Conservation (phyloP, 1,284 basidiomycete genomes). For the Flammula alnicola region DNA sequence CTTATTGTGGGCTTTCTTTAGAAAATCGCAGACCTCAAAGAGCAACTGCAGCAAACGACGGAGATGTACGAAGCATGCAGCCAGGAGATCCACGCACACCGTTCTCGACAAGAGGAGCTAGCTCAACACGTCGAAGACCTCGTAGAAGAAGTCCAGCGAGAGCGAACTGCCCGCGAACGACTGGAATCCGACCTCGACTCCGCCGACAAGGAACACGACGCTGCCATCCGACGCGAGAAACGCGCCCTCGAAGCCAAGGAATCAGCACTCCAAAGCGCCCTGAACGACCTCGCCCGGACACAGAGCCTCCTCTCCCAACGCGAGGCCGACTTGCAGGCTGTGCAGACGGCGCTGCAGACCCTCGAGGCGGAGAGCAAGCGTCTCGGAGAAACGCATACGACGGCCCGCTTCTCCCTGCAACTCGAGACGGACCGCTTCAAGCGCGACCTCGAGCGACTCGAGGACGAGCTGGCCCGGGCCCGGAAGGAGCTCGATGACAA, state of each 20-base stretch:
- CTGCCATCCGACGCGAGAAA: slow-evolving; percentile 58
- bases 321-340: slow-evolving; percentile 72
- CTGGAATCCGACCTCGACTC: slow-evolving; percentile 57
- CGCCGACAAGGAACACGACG: slow-evolving; percentile 63
- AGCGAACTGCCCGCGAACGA: slow-evolving; percentile 61
- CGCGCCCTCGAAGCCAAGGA: slow-evolving; percentile 71
- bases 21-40: slow-evolving; percentile 69
- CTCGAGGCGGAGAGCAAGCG: slow-evolving; percentile 73
- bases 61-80: slow-evolving; percentile 64
- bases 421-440: slow-evolving; percentile 90
- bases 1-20: slow-evolving; percentile 28
- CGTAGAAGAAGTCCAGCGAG: slow-evolving; percentile 63
- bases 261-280: slow-evolving; percentile 61
- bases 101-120: slow-evolving; percentile 74
- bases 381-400: slow-evolving; percentile 80
- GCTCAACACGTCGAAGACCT: slow-evolving; percentile 78
- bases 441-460: slow-evolving; percentile 81
- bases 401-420: slow-evolving; percentile 86
- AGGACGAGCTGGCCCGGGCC: slow-evolving; percentile 79
- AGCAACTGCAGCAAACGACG: slow-evolving; percentile 64
- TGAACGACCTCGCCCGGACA: slow-evolving; percentile 63
- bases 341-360: slow-evolving; percentile 74
- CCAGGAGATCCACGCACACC: slow-evolving; percentile 64
- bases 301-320: slow-evolving; percentile 68
- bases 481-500: slow-evolving; percentile 74